phyloP scores from a whole-genome alignment of 805 yeast species.

The Sugiyamaella qingdaonensis region DNA sequence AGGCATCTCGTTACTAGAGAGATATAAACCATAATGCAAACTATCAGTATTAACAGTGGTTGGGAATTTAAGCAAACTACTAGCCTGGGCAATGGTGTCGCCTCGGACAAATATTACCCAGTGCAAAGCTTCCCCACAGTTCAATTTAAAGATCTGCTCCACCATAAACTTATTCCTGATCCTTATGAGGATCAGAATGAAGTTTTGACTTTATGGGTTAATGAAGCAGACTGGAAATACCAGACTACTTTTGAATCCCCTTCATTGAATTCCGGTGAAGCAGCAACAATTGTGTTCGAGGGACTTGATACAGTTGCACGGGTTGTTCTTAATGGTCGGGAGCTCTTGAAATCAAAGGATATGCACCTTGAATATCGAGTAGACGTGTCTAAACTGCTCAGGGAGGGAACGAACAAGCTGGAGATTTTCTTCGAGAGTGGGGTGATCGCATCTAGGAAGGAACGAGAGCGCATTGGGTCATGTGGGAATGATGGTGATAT shows the following conservation, averaged over 20 bases:
- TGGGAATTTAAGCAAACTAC: conserved; percentile 11
- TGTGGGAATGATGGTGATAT: conserved; percentile 32
- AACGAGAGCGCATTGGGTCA: conserved; percentile 32
- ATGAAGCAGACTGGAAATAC: conserved; percentile 47
- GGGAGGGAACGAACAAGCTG: conserved; percentile 32
- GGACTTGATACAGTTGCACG: conserved; percentile 42
- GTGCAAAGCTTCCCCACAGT: conserved; percentile 15
- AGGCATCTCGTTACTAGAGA: too few relatives aligned
- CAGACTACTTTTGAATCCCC: conserved; percentile 3
- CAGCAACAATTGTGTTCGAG: conserved; percentile 31
- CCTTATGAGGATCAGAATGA: conserved; percentile 45
- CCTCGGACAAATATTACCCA: conserved; percentile 2
- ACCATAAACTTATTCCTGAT: conserved; percentile 38
- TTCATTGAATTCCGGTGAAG: not conserved
- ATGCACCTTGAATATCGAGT: conserved; percentile 38
- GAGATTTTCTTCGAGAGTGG: conserved; percentile 40
- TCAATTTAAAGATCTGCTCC: conserved; percentile 34
- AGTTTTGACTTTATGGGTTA: conserved; percentile 44
- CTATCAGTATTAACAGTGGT: too few relatives aligned
- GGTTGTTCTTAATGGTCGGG: conserved; percentile 34
- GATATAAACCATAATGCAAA: too few relatives aligned
- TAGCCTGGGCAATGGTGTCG: not conserved
- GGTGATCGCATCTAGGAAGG: too few relatives aligned
- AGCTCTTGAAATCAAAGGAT: conserved; percentile 37
- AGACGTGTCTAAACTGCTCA: too few relatives aligned